phyloP scores from a whole-genome alignment of 1,284 basidiomycete genomes.

The Cryptococcus floricola region DNA sequence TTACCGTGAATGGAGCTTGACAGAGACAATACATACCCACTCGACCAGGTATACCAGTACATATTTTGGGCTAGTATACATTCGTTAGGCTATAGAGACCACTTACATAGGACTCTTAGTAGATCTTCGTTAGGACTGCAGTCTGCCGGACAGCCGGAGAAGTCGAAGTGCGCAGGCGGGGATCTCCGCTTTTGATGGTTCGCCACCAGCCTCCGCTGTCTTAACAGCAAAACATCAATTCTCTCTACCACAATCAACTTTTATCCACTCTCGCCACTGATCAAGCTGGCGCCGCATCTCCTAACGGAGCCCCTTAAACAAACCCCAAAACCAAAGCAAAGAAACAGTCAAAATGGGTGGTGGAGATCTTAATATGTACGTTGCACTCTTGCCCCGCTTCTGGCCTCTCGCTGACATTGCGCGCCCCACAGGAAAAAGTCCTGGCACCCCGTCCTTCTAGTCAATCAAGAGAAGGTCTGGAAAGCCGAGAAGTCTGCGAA shows the following conservation, averaged over 20 bases:
- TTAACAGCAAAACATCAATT: neutral
- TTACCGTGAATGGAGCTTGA: no score
- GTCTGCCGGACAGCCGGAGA: no score
- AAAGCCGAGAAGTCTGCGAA: constrained; percentile 94
- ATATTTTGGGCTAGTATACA: no score
- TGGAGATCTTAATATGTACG: constrained; percentile 53
- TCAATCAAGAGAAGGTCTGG: constrained; percentile 99
- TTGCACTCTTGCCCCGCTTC: neutral
- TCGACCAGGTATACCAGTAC: no score
- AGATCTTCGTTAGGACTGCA: no score
- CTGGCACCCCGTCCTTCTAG: constrained; percentile 96
- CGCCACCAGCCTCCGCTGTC: neutral
- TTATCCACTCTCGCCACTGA: neutral
- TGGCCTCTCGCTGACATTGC: neutral
- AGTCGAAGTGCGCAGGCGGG: neutral
- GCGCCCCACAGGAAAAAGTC: constrained; percentile 77
- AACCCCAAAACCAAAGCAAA: neutral
- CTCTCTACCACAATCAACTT: neutral
- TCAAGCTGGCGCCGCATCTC: no score
- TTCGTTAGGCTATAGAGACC: no score
- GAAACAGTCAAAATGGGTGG: constrained; percentile 76
- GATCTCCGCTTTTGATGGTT: neutral
- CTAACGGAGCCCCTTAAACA: neutral
- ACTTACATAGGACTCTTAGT: no score
- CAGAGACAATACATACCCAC: no score